Evolutionary conservation across 2,329 filamentous ascomycete genomes (phyloP), one percentile per base, ranked within the genome.

Genomic region (Nothophaeocryptopus gaeumannii): DNA sequence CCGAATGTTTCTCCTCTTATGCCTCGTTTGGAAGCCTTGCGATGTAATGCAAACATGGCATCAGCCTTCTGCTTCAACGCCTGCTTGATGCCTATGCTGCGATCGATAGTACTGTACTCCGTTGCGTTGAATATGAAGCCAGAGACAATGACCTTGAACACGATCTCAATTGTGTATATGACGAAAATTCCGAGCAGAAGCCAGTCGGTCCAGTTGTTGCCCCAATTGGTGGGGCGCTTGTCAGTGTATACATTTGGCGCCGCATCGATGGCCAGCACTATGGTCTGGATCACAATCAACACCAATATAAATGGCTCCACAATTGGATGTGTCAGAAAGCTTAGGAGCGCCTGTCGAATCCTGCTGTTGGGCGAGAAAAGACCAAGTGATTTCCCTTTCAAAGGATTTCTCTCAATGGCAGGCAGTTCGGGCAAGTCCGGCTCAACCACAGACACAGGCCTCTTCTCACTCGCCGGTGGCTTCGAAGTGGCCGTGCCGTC

Each of bases 31-130:
- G 87, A 88, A 40, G 79, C 81, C 50, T 88, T 84, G 35, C 87
- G 80, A 60, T 95, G 83, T 1, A 89, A 86, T n/a, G 86, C 83
- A 66, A 97, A 95, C 16, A 96, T 78, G 15, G 82, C 79, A 53
- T 83, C 82, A 52, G 88, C 88, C 70, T 91, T 91, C 54, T 88
- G 84, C 36, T 82, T 74, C 14, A 96, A 74, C 9, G 86, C 88
- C 56, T 85, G 83, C 45, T 82, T 83, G 8, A 96, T 71, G 9
- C 90, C 88, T 30, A 85, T 77, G 57, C 85, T 81, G 45, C 88
- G 82, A 68, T 95, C 88, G 54, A 95, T 87, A 5, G 90, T 95
- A 69, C 89, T 96, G 69, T 96, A 96, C 66, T 96, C 91, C 8
- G 83, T 75, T 1, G 93, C 88, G 65, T 99, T 99, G 58, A 95